Conservation (phyloP, 495 filamentous ascomycete species). For the Penicillium salamii region DNA sequence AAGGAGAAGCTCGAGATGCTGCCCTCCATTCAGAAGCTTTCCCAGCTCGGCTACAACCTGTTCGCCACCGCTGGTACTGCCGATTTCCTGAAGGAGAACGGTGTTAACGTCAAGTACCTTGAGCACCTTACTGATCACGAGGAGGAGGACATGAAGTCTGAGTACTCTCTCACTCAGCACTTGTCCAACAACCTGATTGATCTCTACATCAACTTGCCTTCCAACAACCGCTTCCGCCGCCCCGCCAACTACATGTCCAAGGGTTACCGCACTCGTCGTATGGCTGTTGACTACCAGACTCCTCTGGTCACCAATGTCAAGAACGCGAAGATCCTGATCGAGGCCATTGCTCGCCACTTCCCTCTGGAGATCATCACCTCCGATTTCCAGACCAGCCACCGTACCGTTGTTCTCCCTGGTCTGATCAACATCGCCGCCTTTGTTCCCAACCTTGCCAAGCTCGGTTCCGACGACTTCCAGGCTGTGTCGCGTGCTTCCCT, state of each 20-base stretch:
- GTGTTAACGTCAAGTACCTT: conserved; percentile 84
- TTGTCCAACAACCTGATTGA: conserved; percentile 96
- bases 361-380: conserved; percentile 74
- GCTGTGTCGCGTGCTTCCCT: conserved; percentile 71
- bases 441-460: conserved; percentile 66
- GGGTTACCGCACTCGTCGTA: conserved; percentile 89
- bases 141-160: conserved; percentile 80
- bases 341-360: conserved; percentile 86
- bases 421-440: conserved; percentile 79
- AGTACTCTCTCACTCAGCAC: conserved; percentile 94
- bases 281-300: conserved; percentile 98
- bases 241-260: conserved; percentile 98
- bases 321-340: conserved; percentile 95
- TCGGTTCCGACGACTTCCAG: conserved; percentile 67
- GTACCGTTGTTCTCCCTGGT: conserved; percentile 70
- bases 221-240: conserved; percentile 92
- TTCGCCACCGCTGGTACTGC: conserved; percentile 95
- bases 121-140: conserved; percentile 68
- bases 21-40: conserved; percentile 83
- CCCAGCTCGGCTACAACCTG: conserved; percentile 86
- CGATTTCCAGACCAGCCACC: conserved; percentile 88
- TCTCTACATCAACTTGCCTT: conserved; percentile 97
- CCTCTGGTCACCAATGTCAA: conserved; percentile 98
- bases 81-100: conserved; percentile 90
- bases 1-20: conserved; percentile 98